These are phyloP conservation scores for Rhinocladiella similis DNA, from an alignment of 2,329 filamentous ascomycete species.

Conservation along the genomic window DNA sequence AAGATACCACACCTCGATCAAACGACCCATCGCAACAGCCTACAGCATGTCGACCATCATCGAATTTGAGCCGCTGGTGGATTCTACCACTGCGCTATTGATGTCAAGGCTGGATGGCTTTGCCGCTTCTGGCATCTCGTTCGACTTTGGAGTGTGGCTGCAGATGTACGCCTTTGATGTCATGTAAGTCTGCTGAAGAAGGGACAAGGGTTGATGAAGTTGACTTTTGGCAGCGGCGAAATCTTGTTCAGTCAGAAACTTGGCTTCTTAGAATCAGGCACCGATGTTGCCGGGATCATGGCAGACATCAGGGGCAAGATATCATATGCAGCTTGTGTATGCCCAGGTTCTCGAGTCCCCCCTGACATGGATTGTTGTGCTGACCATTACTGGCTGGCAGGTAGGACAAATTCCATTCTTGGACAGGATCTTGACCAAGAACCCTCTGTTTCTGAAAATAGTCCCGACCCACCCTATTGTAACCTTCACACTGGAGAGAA, in stretches of 20 bases:
- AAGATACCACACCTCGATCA: conserved; percentile 69
- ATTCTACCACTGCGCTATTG: conserved; percentile 71
- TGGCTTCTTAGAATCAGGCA: conserved; percentile 21
- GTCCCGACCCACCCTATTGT: conserved; percentile 72
- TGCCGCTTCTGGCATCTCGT: conserved; percentile 30
- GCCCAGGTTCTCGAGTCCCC: neutral
- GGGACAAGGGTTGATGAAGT: neutral
- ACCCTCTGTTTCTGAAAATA: conserved; percentile 56
- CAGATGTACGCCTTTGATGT: conserved; percentile 25
- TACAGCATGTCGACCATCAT: conserved; percentile 46
- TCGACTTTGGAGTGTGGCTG: conserved; percentile 20
- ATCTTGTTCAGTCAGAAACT: conserved; percentile 36
- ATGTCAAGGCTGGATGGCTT: conserved; percentile 61
- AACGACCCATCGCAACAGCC: conserved; percentile 71
- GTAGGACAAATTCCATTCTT: conserved; percentile 25
- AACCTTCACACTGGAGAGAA: conserved; percentile 66
- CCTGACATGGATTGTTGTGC: neutral
- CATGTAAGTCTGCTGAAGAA: conserved; percentile 13
- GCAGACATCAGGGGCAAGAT: conserved; percentile 28
- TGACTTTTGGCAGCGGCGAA: conserved; percentile 29
- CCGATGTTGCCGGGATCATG: conserved; percentile 22
- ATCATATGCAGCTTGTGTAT: conserved; percentile 12
- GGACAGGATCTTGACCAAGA: conserved; percentile 25
- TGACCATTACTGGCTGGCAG: conserved; percentile 6
- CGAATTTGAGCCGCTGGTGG: conserved; percentile 67